These are phyloP conservation scores for Calonectria pteridis DNA, from an alignment of 2,329 filamentous ascomycete species.

Conservation along the genomic window DNA sequence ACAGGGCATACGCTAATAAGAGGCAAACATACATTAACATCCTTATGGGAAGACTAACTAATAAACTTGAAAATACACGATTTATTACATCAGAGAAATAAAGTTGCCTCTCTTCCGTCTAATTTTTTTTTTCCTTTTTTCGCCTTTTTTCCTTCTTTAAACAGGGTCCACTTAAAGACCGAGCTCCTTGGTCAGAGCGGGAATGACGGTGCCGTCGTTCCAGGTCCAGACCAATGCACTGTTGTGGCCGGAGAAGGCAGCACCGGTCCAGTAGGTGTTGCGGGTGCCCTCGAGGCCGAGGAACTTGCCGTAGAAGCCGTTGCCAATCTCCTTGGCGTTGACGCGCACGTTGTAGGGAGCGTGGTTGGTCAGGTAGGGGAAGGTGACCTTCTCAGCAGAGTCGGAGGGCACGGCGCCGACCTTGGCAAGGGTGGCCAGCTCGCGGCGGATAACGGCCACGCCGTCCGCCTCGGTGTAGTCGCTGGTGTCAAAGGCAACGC, in stretches of 20 bases:
- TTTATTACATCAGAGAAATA: background rate
- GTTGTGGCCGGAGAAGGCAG: constrained; percentile 37
- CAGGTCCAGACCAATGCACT: constrained; percentile 37
- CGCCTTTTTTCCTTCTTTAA: no score
- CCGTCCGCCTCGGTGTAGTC: background rate
- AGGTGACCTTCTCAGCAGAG: constrained; percentile 30
- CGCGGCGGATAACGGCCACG: background rate
- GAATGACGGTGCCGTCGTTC: constrained; percentile 34
- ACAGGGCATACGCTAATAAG: background rate
- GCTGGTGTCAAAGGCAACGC: background rate
- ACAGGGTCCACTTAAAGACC: background rate
- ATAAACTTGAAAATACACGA: background rate
- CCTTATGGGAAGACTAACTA: background rate
- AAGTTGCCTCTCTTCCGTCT: background rate
- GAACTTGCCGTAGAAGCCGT: constrained; percentile 51
- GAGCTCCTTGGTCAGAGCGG: constrained; percentile 7
- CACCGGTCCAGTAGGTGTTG: constrained; percentile 54
- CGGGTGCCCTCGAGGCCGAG: constrained; percentile 50
- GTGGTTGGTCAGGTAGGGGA: constrained; percentile 30
- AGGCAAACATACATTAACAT: background rate
- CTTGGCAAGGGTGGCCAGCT: background rate
- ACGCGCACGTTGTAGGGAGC: constrained; percentile 40
- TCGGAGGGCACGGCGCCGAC: constrained; percentile 11
- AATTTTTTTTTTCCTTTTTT: background rate
- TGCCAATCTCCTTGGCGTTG: constrained; percentile 41